Percentiles rank a stretch among this genome's conserved stretches.
phyloP scores from a whole-genome alignment of 2,329 filamentous ascomycete species.

The Hypoxylon sp. region DNA sequence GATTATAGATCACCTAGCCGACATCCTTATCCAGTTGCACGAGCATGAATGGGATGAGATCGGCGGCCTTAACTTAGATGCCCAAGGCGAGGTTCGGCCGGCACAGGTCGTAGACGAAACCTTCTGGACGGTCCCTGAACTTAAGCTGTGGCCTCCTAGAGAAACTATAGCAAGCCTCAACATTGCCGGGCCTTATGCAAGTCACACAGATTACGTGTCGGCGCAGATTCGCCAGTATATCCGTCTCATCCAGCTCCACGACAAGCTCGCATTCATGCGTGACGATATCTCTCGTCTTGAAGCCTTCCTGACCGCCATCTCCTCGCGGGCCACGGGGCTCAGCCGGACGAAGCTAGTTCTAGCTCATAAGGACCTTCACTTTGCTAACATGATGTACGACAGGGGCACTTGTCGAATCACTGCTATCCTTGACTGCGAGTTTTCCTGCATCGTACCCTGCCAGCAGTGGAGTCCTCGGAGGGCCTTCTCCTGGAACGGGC shows the following conservation, averaged over 20 bases:
- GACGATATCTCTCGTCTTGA: conserved; percentile 52
- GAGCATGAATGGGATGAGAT: conserved; percentile 47
- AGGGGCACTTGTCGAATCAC: conserved; percentile 50
- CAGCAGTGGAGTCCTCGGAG: conserved; percentile 56
- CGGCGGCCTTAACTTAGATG: conserved; percentile 51
- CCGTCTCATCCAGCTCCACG: conserved; percentile 50
- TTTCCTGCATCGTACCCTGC: conserved; percentile 56
- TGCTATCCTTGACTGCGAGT: conserved; percentile 58
- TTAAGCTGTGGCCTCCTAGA: conserved; percentile 49
- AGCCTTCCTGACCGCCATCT: conserved; percentile 43
- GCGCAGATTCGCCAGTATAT: conserved; percentile 51
- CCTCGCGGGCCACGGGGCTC: conserved; percentile 31
- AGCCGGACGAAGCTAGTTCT: conserved; percentile 49
- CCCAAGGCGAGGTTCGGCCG: conserved; percentile 27
- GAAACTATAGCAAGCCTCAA: conserved; percentile 46
- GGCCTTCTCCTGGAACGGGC: conserved; percentile 55
- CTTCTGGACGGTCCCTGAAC: conserved; percentile 56
- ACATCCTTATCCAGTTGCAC: conserved; percentile 54
- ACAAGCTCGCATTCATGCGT: conserved; percentile 48
- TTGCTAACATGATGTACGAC: conserved; percentile 58
- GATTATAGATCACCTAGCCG: conserved; percentile 53
- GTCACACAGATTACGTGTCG: conserved; percentile 50
- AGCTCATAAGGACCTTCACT: conserved; percentile 58
- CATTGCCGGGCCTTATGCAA: conserved; percentile 48
- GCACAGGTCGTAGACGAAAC: conserved; percentile 56